Base-by-base conservation (phyloP, 148 eudicot species). In the Rhododendron ovatum region DNA sequence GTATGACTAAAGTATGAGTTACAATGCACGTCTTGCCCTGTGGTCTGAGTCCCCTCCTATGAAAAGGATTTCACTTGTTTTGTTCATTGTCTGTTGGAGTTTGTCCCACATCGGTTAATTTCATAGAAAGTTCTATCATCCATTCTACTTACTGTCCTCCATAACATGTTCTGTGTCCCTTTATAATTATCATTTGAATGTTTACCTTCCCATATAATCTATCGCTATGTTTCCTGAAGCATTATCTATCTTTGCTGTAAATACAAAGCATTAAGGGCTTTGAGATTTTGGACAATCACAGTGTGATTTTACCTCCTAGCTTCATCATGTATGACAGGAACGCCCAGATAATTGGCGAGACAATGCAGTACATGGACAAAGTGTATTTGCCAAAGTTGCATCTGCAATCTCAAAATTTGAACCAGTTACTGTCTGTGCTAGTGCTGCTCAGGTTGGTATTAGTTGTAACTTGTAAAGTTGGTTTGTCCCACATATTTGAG, bases 261-360 rank as follows among this genome's bases (percentile, higher is more conserved):
- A 11, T 28, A 30, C 51, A 63, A 24, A 39, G 35, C 7, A 37
- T 53, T 67, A 80, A 50, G 65, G 39, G 28, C 69, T 53, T 82
- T 81, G 71, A 1, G 74, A 53, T 81, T 11, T 13, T 82, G 18
- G 39, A 59, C 43, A 71, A 59, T 85, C 53, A 69, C 11, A 28
- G 76, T 55, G 30, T 7, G 39, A 57, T 59, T 18, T 61, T 10
- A 82, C 33, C 18, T 10, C 28, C 61, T 76, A 53, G 74, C 43
- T 18, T 43, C 17, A 51, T 33, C 61, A 45, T 89, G 59, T 79
- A n/a, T 85, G 81, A 51, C 90, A 95, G 98, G 99, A 97, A 84
- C 92, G 99, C 3, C 91, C 92, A 39, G 99, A 98, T 90, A 98
- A 98, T 80, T 98, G 98, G 98, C 90, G 98, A 85, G 92, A 95